These are phyloP conservation scores for Teunomyces aglyptinius DNA, from an alignment of 805 yeast genomes.

Conservation along the genomic window DNA sequence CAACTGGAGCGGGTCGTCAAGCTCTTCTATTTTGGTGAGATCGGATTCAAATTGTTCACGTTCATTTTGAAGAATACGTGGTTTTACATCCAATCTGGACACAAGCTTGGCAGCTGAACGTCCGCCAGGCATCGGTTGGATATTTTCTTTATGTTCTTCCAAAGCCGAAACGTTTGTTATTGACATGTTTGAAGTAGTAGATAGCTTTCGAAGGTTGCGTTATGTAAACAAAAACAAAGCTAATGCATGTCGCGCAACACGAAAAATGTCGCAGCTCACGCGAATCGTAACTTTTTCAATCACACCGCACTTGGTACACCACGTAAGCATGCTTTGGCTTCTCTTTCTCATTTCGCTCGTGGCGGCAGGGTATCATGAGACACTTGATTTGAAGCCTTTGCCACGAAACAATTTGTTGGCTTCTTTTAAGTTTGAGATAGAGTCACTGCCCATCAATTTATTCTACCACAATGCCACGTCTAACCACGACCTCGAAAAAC, in stretches of 20 bases:
- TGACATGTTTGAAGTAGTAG: not conserved
- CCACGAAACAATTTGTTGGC: conserved; percentile 69
- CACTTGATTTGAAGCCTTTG: conserved; percentile 62
- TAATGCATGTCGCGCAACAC: conserved; percentile 1
- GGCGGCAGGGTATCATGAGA: conserved; percentile 49
- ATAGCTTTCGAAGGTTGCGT: not conserved
- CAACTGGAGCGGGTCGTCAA: conserved; percentile 82
- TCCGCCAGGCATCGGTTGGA: conserved; percentile 65
- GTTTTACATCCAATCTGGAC: conserved; percentile 19
- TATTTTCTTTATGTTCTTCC: conserved; percentile 69
- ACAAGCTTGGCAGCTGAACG: conserved; percentile 59
- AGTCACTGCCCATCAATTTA: conserved; percentile 45
- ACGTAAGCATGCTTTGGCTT: conserved; percentile 2
- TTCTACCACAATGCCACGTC: conserved; percentile 18
- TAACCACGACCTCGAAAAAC: conserved; percentile 18
- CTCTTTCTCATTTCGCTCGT: conserved; percentile 1
- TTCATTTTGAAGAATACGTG: conserved; percentile 27
- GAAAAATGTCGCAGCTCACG: too few species aligned
- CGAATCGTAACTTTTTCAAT: conserved; percentile 2
- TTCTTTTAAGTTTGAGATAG: conserved; percentile 65
- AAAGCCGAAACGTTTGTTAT: conserved; percentile 10
- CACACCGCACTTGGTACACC: not conserved
- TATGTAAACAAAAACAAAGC: conserved; percentile 1
- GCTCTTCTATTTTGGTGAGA: conserved; percentile 52
- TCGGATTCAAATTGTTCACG: conserved; percentile 48